Conservation (phyloP, 2,329 filamentous ascomycete species). For the Phialophora expanda region DNA sequence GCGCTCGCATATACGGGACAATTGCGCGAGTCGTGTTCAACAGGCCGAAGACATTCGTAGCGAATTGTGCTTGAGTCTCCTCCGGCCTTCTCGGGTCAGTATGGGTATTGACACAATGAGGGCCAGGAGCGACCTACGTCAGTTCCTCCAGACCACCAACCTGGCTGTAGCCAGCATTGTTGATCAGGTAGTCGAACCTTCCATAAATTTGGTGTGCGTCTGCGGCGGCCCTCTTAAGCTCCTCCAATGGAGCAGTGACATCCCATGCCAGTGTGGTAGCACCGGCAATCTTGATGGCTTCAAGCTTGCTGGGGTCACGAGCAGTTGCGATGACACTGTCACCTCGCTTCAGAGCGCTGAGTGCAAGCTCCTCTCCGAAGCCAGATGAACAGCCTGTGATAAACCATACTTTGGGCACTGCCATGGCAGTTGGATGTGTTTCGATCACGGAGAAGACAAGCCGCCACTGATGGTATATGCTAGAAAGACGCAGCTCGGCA, state of each 20-base stretch:
- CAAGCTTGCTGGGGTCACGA: conserved; percentile 41
- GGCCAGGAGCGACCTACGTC: conserved; percentile 24
- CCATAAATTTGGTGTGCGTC: conserved; percentile 34
- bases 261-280: conserved; percentile 39
- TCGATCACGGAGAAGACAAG: background rate
- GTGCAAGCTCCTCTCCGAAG: conserved; percentile 43
- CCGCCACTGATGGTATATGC: background rate
- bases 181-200: conserved; percentile 46
- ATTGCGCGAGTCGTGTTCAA: conserved; percentile 47
- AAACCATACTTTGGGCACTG: conserved; percentile 42
- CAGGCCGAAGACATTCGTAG: conserved; percentile 48
- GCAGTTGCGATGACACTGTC: conserved; percentile 47
- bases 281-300: conserved; percentile 40
- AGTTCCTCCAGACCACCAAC: conserved; percentile 43
- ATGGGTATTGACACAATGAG: background rate
- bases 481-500: background rate
- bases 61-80: conserved; percentile 43
- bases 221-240: conserved; percentile 26
- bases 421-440: conserved; percentile 11
- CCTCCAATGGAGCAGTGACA: conserved; percentile 35
- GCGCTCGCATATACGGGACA: conserved; percentile 46
- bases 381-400: conserved; percentile 47
- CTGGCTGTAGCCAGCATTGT: conserved; percentile 44
- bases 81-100: conserved; percentile 29
- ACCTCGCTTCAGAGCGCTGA: conserved; percentile 41